Evolutionary conservation across 805 yeast genomes (phyloP), one percentile per base, ranked within the genome.

Genomic region (Saturnispora galanensis): DNA sequence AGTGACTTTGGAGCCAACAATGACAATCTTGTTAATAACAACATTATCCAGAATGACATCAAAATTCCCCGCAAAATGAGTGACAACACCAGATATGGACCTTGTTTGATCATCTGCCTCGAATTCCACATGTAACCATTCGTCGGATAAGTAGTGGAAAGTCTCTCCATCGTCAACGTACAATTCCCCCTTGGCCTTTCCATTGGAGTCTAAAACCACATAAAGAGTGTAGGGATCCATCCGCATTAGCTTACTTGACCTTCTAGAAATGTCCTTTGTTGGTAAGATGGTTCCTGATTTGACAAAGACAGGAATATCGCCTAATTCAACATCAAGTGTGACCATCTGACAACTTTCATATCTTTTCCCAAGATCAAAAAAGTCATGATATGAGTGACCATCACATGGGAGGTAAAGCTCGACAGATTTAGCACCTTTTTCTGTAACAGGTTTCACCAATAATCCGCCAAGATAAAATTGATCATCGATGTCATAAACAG

Each of bases 161-260:
- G 89, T 70, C 52, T 80, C 84, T 12, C 95, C 96, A 61, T 89
- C 97, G 59, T 89, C 97, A 32, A 83, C 62, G 59, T 88, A 89
- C 30, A 89, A 58, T 13, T 64, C 60, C 5, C 67, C 68, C 2
- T 84, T 84, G 0, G 61, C 60, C 6, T 54, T 50, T 1, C 79
- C 80, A 2, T 63, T 53, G 2, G 39, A 28, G 45, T 68, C 69
- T 10, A 80, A 68, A 0, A 84, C 85, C 36, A 89, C 64, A 2
- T 81, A 69, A 32, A 89, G 55, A 0, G 94, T 83, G 58, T 79
- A 86, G 4, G 97, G 96, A 58, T 89, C 97, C 50, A 71, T 64
- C 21, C 58, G 66, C 90, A 84, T 85, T 50, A 84, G 65, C 56
- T 71, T 77, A 3, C 94, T 65, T 0, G 95, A 84, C 51, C 97